Base-by-base conservation (phyloP, 2,329 filamentous ascomycete species). In the Exophiala aquamarina region DNA sequence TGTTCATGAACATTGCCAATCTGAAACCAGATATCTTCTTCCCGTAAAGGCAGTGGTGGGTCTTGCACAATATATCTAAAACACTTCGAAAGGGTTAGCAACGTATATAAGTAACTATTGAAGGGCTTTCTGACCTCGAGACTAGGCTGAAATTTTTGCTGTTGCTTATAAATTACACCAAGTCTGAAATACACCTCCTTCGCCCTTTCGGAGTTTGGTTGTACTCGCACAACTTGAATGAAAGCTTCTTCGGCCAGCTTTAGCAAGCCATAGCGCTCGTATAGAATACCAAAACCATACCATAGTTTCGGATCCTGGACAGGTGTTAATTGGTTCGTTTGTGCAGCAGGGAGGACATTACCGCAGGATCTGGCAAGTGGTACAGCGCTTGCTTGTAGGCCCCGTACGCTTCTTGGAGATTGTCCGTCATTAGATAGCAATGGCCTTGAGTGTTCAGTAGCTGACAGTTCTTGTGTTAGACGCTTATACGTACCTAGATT, bases 11-110 rank as follows among this genome's bases (percentile, higher is more conserved):
- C 93, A 67, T 98, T 93, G 18, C 93, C 93, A 63, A 98, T 97
- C 69, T 98, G 93, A 74, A 98, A 98, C 92, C 92, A 97, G 51
- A 98, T 98, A 61, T 98, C 93, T 68, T 97, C 92, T 67, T 97
- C 91, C 0, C 91, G 96, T 60, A 98, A 70, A 2, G 93, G 93
- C 3, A 88, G 84, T 3, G 93, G 93, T 19, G 93, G 92, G 42
- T 95, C 91, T 58, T 82, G 86, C 55, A 97, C 91, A 59, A 98
- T 98, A 66, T 95, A 97, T 70, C 93, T 93, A 75, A 98, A 98
- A 75, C 93, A 97, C 89, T 96, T 48, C n/a, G 49, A 9, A 50
- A 39, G 34, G 5, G 31, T 44, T 10, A 32, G 54, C 55, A 50
- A 43, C 44, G 52, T 41, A n/a, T n/a, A n/a, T 35, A 47, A 9